phyloP scores from a whole-genome alignment of 352 stramenopile genomes.

The Globisporangium nunn region DNA sequence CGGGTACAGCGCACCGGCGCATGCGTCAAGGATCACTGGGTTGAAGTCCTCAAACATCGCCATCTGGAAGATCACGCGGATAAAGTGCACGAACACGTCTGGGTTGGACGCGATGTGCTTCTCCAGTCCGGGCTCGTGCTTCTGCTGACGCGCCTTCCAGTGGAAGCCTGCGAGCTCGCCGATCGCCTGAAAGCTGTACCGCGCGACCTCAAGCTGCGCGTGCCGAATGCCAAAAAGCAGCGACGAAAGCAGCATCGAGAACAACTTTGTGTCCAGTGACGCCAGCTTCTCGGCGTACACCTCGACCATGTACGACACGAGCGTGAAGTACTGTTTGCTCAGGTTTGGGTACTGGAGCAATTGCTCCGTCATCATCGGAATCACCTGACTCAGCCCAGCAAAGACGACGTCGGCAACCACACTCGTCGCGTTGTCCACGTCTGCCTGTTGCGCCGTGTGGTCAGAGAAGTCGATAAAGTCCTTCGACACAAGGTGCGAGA shows the following conservation, averaged over 20 bases:
- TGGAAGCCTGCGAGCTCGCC: constrained; percentile 69
- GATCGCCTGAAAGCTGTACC: constrained; percentile 80
- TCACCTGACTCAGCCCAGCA: constrained; percentile 75
- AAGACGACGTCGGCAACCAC: constrained; percentile 87
- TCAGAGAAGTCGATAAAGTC: constrained; percentile 87
- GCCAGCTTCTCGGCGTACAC: constrained; percentile 79
- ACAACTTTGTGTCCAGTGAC: constrained; percentile 48
- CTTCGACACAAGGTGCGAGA: constrained; percentile 75
- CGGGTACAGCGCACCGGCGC: constrained; percentile 62
- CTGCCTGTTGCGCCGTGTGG: constrained; percentile 43
- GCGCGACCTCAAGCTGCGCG: constrained; percentile 62
- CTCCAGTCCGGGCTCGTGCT: constrained; percentile 37
- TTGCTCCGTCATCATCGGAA: constrained; percentile 87
- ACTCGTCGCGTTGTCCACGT: constrained; percentile 49
- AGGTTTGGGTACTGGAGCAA: constrained; percentile 80
- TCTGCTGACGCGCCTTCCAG: constrained; percentile 47
- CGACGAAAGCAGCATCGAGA: constrained; percentile 69
- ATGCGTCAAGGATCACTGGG: constrained; percentile 61
- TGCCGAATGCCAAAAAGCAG: constrained; percentile 72
- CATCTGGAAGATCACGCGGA: constrained; percentile 74
- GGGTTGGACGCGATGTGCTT: constrained; percentile 36
- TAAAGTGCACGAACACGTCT: constrained; percentile 65
- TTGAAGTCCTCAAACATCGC: constrained; percentile 80
- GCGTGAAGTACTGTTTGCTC: constrained; percentile 86
- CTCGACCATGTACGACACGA: constrained; percentile 85